Percentiles rank a stretch among this genome's conserved stretches.
Conservation (phyloP, 176 grass and related monocot genomes). For the Ananas comosus region DNA sequence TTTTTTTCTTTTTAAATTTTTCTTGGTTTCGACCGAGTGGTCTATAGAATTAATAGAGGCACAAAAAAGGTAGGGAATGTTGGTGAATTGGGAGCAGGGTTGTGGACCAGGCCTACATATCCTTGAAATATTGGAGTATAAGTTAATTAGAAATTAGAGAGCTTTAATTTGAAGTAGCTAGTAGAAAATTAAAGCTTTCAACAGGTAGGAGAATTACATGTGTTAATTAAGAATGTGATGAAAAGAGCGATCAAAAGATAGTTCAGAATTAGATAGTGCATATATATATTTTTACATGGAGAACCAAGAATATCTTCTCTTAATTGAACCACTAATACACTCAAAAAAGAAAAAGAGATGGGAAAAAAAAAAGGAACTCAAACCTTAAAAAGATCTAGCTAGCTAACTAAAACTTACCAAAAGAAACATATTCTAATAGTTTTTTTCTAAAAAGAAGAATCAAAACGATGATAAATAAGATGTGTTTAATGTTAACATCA, state of each 20-base stretch:
- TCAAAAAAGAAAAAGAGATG: no score
- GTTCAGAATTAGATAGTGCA: not conserved
- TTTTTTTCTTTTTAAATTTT: not conserved
- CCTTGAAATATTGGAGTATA: not conserved
- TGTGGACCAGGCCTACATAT: not conserved
- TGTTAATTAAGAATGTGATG: not conserved
- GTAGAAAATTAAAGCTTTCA: not conserved
- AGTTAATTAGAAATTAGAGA: constrained; percentile 5
- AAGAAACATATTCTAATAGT: no score
- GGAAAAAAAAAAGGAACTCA: no score
- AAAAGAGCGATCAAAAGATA: not conserved
- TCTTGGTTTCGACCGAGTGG: not conserved
- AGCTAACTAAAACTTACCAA: no score
- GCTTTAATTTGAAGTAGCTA: no score
- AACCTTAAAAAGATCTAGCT: no score
- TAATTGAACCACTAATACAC: no score
- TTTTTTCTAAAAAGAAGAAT: no score
- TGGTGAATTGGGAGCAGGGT: constrained; percentile 8
- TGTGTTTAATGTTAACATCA: no score
- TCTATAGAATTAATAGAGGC: not conserved
- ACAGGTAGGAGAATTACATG: not conserved
- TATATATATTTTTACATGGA: not conserved
- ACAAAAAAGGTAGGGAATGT: not conserved
- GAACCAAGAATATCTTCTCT: no score
- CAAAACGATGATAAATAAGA: no score